phyloP scores from a whole-genome alignment of 306 rosid species.

The Nissolia schottii region DNA sequence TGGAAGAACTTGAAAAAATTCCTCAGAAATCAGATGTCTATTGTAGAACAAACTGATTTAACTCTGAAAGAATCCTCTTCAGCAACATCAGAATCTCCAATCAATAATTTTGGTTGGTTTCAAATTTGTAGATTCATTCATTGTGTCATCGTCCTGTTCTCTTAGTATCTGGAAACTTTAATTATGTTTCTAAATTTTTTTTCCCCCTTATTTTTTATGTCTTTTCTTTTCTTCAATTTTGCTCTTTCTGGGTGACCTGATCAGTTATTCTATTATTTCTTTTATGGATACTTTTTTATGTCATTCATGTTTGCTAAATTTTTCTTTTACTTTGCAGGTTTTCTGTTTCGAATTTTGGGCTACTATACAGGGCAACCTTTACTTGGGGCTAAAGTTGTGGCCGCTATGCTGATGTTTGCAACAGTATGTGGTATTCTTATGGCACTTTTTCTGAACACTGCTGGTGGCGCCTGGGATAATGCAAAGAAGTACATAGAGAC shows the following conservation, averaged over 20 bases:
- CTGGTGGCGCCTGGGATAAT: constrained; percentile 99
- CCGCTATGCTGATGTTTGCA: constrained; percentile 89
- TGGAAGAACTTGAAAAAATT: constrained; percentile 4
- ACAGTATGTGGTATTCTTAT: constrained; percentile 94
- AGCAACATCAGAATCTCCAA: not conserved
- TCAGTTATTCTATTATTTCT: not conserved
- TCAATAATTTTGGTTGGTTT: not conserved
- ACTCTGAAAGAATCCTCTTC: not conserved
- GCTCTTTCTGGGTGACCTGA: not conserved
- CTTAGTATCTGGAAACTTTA: not conserved
- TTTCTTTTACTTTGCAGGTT: constrained; percentile 57
- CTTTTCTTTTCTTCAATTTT: not conserved
- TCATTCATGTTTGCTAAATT: constrained; percentile 17
- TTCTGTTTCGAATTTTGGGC: constrained; percentile 86
- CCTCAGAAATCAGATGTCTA: not conserved
- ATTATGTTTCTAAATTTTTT: not conserved
- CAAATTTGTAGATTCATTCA: not conserved
- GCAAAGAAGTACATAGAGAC: constrained; percentile 98
- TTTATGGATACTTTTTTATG: not conserved
- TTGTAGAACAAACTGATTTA: not conserved
- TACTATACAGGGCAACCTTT: constrained; percentile 86
- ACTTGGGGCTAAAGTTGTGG: constrained; percentile 96
- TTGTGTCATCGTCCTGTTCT: not conserved
- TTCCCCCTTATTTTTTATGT: not conserved
- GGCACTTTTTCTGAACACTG: constrained; percentile 97